phyloP scores from a whole-genome alignment of 371 early-diverging fungal species.

The Catenaria anguillulae region DNA sequence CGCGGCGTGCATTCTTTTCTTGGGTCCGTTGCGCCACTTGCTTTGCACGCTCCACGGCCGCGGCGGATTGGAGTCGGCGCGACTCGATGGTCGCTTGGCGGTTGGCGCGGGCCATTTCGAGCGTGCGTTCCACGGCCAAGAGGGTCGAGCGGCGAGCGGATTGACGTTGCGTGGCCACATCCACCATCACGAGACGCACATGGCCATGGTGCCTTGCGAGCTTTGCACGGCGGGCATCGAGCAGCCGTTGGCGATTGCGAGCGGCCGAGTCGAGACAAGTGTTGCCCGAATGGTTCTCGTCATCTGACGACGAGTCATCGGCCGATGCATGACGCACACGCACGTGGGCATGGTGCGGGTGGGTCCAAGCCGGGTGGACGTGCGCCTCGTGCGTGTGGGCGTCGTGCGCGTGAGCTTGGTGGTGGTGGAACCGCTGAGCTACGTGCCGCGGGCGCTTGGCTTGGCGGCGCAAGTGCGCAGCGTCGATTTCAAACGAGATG shows the following conservation, averaged over 20 bases:
- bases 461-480: background rate
- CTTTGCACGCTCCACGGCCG: background rate
- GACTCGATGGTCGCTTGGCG: background rate
- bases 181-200: background rate
- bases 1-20: too few relatives aligned
- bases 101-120: background rate
- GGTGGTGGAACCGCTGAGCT: background rate
- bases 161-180: background rate
- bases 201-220: background rate
- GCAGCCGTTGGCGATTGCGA: background rate
- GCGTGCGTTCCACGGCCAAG: background rate
- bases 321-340: background rate
- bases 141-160: background rate
- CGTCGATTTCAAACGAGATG: background rate
- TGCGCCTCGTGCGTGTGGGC: background rate
- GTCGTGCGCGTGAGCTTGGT: background rate
- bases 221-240: background rate
- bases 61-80: background rate
- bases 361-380: background rate
- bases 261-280: background rate
- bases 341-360: background rate
- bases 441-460: background rate
- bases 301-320: background rate
- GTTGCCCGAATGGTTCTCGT: too few relatives aligned
- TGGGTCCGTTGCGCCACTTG: background rate